These are phyloP conservation scores for Eucalyptus regnans DNA, from an alignment of 345 rosid species.

Conservation along the genomic window DNA sequence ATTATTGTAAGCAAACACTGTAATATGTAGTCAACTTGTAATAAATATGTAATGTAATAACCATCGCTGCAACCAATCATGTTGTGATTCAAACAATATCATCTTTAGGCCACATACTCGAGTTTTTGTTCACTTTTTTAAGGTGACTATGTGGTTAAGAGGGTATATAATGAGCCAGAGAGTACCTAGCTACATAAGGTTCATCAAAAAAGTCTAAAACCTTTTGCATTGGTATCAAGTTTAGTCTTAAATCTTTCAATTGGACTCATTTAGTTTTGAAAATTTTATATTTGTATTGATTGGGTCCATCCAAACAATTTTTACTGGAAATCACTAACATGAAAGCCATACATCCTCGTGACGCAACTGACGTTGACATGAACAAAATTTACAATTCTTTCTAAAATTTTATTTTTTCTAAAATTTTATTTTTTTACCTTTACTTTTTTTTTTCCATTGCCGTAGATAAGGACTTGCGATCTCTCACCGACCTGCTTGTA, in stretches of 20 bases:
- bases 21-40: not conserved
- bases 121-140: not conserved
- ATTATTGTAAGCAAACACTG: not conserved
- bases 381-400: too few relatives aligned
- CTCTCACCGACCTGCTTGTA: too few relatives aligned
- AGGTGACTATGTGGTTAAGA: not conserved
- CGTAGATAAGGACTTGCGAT: too few relatives aligned
- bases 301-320: fast-evolving
- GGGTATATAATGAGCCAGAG: not conserved
- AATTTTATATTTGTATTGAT: too few relatives aligned
- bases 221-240: not conserved
- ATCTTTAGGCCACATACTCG: not conserved
- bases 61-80: not conserved
- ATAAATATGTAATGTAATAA: not conserved
- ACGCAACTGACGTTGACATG: too few relatives aligned
- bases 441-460: too few relatives aligned
- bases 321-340: fast-evolving
- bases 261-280: not conserved
- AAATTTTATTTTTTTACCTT: too few relatives aligned
- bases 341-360: not conserved
- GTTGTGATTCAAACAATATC: not conserved
- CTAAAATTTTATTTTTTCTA: too few relatives aligned
- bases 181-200: not conserved
- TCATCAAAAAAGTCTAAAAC: not conserved
- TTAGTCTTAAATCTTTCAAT: not conserved